Evolutionary conservation across 495 filamentous ascomycete species (phyloP), one percentile per base, ranked within the genome.

Genomic region (Lepidopterella palustris): DNA sequence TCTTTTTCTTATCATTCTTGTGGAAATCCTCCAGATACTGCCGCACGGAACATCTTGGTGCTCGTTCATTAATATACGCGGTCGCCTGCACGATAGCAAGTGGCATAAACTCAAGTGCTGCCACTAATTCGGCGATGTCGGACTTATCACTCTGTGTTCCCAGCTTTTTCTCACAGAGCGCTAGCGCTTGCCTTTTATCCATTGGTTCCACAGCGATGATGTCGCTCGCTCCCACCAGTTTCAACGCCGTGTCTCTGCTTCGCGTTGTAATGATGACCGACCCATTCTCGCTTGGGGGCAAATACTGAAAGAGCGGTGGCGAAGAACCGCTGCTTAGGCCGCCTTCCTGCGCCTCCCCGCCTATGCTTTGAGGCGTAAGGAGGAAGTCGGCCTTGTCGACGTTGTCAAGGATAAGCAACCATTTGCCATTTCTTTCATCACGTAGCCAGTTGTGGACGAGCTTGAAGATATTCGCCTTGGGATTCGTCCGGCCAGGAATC

Each of bases 321-420:
- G 15, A 6, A 8, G 10, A 6, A 49, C n/a, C 45, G 45, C 53
- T 18, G 51, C 15, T 48, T 21, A 11, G 10, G 18, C 53, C 18
- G 11, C 18, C 18, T 45, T 9, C 29, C 53, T 47, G 15, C 29
- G 35, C n/a, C 23, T 24, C 18, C 18, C 11, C 39, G 53, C 32
- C 23, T 6, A 6, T 47, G 29, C 5, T 49, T n/a, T 11, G 8
- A n/a, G 28, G 53, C 29, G 11, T 11, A 20, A 39, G 66, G 63
- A 76, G 73, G n/a, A 74, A 25, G 27, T 74, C 69, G 5, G 62
- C 52, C 58, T 80, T 73, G 63, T 82, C 77, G 9, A 77, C 79
- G 53, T 79, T 80, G 60, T 82, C 79, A 23, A 82, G 66, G 20
- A 80, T 65, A 58, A 81, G 55, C 20, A 79, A 51, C 79, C 79